Base-by-base conservation (phyloP, 805 yeast genomes). In the Pichia nakasei region DNA sequence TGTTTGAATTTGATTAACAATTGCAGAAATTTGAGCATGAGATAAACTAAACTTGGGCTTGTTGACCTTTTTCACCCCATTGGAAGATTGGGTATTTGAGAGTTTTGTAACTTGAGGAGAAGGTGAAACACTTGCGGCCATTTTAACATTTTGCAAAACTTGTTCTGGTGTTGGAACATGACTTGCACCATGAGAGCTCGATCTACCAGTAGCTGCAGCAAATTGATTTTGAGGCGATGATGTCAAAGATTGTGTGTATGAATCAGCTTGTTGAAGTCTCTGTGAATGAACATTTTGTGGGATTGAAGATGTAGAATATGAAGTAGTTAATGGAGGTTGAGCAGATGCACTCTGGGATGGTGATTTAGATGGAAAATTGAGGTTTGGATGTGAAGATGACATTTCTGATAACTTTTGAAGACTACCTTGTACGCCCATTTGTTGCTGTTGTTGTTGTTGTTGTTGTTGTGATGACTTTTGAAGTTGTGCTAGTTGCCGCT, bases 11-110 rank as follows among this genome's bases (percentile, higher is more conserved):
- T 80, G 77, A 50, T 69, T 75, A 45, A 80, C 75, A 35, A 80
- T 72, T 1, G 83, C 80, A 9, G 83, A 72, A 4, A 80, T 82
- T 52, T 80, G 85, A 1, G 79, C 75, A 13, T 80, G 76, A 0
- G 78, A 73, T 58, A 78, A 73, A 27, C 50, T 52, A 33, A 63
- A 52, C 21, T 59, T 54, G 5, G 59, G 44, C 12, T 39, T 49
- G 3, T 41, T 37, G 9, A 52, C 41, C 21, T 32, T 50, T 21
- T 46, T 44, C 7, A 27, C 33, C 2, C 38, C 42, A 44, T 20
- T 27, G 18, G 35, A 44, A 13, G 40, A 36, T 18, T 17, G 22
- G 7, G 24, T 13, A 36, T 31, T 21, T 34, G 29, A 15, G 3
- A 12, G 19, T 6, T 38, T 35, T 3, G 27, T 11, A 9, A 17